Evolutionary conservation across 2,329 filamentous ascomycete species (phyloP).

Genomic region (Trichoderma atroviride): DNA sequence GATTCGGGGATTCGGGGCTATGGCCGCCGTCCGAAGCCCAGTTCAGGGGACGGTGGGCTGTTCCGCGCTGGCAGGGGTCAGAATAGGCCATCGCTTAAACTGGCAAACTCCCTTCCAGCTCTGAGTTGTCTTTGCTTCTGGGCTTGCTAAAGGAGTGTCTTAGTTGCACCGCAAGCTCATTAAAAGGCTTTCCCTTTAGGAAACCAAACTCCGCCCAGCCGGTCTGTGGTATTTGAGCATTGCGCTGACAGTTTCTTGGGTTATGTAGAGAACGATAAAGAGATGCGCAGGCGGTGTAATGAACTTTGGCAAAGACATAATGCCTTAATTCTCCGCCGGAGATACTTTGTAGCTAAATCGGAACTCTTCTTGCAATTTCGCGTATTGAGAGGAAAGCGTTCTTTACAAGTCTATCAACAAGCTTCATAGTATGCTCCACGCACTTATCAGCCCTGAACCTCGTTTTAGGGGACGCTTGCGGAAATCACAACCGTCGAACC

Average conservation of each 20-base stretch:
- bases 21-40: constrained; percentile 44
- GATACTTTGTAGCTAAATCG: constrained; percentile 43
- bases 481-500: not conserved
- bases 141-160: constrained; percentile 39
- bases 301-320: constrained; percentile 48
- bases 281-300: constrained; percentile 46
- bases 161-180: constrained; percentile 39
- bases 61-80: constrained; percentile 46
- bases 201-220: constrained; percentile 43
- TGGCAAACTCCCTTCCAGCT: constrained; percentile 37
- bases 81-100: not conserved
- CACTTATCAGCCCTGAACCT: not conserved
- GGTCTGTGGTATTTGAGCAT: constrained; percentile 50
- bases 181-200: constrained; percentile 33
- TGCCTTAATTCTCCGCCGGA: constrained; percentile 50
- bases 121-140: constrained; percentile 45
- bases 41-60: constrained; percentile 43
- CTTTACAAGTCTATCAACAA: no score
- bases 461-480: not conserved
- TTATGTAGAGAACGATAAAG: constrained; percentile 39
- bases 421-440: no score
- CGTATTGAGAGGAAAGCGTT: not conserved
- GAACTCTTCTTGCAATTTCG: constrained; percentile 37
- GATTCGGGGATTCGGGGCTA: constrained; percentile 40
- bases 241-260: constrained; percentile 49